Percentiles rank a stretch among this genome's conserved stretches.
Evolutionary conservation across 768 basidiomycete species (phyloP).

Genomic region (Termitomyces sp.): DNA sequence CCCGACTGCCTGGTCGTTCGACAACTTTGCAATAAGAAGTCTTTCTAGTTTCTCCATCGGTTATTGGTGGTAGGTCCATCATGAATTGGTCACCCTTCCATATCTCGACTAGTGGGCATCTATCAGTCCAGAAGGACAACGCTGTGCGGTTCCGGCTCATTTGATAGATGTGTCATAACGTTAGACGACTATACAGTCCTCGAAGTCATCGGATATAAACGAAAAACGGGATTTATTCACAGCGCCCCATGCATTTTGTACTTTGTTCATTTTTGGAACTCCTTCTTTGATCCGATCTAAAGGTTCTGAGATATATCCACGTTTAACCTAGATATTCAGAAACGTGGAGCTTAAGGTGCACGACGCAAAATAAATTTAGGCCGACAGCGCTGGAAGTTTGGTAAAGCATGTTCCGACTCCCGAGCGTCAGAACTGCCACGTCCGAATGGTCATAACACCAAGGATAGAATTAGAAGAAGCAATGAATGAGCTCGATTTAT

Average conservation of each 20-base stretch:
- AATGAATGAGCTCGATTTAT: neutral
- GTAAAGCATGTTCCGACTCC: neutral
- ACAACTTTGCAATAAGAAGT: neutral
- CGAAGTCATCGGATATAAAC: neutral
- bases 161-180: neutral
- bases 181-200: neutral
- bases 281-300: neutral
- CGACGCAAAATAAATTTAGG: neutral
- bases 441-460: no score
- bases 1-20: no score
- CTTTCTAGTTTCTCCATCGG: neutral
- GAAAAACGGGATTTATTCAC: neutral
- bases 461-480: neutral
- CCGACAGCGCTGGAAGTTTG: neutral
- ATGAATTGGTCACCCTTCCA: neutral
- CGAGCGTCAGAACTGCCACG: neutral
- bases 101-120: neutral
- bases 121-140: neutral
- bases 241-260: neutral
- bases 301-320: neutral
- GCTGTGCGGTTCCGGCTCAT: neutral
- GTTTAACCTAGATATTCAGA: neutral
- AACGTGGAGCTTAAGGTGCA: neutral
- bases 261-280: neutral
- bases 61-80: neutral